Evolutionary conservation across 352 stramenopile species (phyloP).

Genomic region (Globisporangium camurandrum): DNA sequence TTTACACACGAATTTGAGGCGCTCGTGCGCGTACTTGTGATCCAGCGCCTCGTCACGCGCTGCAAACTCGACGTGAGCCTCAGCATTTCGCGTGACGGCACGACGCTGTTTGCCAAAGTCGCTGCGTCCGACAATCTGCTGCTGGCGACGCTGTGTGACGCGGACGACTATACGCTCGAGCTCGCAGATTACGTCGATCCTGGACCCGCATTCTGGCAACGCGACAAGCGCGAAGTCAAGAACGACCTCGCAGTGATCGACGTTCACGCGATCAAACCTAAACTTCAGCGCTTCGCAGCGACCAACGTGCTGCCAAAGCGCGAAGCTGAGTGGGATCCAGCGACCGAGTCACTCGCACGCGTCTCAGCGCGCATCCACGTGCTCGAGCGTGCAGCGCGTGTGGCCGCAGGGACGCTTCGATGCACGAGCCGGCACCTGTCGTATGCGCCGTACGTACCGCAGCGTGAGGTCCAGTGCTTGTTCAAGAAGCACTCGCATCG

Average conservation of each 20-base stretch:
- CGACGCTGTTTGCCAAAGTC: slow-evolving; percentile 35
- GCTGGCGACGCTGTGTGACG: slow-evolving; percentile 44
- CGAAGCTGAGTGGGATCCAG: slow-evolving; percentile 32
- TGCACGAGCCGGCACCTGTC: slow-evolving; percentile 20
- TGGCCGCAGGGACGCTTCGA: slow-evolving; percentile 13
- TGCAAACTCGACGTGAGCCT: slow-evolving; percentile 61
- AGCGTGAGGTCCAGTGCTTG: slow-evolving; percentile 46
- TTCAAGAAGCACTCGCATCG: slow-evolving; percentile 53
- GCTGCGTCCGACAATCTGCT: slow-evolving; percentile 60
- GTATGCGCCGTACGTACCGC: slow-evolving; percentile 36
- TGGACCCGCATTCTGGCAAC: slow-evolving; percentile 35
- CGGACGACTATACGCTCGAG: slow-evolving; percentile 37
- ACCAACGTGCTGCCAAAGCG: slow-evolving; percentile 26
- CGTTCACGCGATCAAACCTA: slow-evolving; percentile 37
- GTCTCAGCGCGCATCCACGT: slow-evolving; percentile 48
- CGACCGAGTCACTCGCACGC: slow-evolving; percentile 23
- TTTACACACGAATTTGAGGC: slow-evolving; percentile 46
- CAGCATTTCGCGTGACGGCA: slow-evolving; percentile 39
- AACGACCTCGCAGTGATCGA: slow-evolving; percentile 41
- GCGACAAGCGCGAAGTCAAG: slow-evolving; percentile 31
- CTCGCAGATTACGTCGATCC: slow-evolving; percentile 55
- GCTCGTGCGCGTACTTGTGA: slow-evolving; percentile 45
- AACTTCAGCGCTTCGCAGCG: slow-evolving; percentile 32
- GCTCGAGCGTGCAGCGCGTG: slow-evolving; percentile 26
- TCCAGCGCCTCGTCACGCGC: slow-evolving; percentile 31